Evolutionary conservation across 2,329 filamentous ascomycete species (phyloP).

Genomic region (Botryotinia globosa): DNA sequence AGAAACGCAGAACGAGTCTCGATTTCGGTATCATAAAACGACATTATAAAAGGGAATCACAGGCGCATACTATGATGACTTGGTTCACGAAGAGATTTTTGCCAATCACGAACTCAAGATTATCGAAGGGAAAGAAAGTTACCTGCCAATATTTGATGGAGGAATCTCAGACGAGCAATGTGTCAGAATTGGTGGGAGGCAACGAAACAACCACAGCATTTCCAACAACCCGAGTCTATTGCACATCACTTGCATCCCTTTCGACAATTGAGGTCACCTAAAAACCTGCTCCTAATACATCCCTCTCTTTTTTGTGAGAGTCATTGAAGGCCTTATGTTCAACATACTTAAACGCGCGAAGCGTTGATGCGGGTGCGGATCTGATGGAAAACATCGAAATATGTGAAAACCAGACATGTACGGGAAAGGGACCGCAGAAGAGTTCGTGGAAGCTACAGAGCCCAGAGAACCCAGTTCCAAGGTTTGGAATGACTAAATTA

Average conservation of each 20-base stretch:
- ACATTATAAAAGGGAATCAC: accelerated
- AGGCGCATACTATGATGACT: background rate
- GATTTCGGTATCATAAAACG: background rate
- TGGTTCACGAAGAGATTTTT: background rate
- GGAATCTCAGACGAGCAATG: background rate
- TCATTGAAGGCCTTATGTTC: background rate
- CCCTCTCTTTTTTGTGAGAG: background rate
- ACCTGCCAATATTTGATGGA: accelerated
- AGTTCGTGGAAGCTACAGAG: too few species aligned
- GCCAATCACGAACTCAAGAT: accelerated
- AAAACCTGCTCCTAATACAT: accelerated
- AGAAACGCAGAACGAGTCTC: background rate
- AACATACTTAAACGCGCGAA: background rate
- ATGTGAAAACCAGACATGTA: too few species aligned
- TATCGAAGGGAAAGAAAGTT: accelerated
- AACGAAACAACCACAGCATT: accelerated
- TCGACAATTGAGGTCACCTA: accelerated
- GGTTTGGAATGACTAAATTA: too few species aligned
- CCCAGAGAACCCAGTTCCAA: too few species aligned
- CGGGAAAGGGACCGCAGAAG: too few species aligned
- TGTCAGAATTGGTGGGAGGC: background rate
- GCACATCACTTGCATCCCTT: background rate
- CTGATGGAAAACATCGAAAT: background rate
- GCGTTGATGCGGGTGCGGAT: background rate
- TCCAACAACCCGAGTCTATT: background rate